Evolutionary conservation across 257 asterid genomes (phyloP), one percentile per base, ranked within the genome.

Genomic region (Solanum infundibuliforme): DNA sequence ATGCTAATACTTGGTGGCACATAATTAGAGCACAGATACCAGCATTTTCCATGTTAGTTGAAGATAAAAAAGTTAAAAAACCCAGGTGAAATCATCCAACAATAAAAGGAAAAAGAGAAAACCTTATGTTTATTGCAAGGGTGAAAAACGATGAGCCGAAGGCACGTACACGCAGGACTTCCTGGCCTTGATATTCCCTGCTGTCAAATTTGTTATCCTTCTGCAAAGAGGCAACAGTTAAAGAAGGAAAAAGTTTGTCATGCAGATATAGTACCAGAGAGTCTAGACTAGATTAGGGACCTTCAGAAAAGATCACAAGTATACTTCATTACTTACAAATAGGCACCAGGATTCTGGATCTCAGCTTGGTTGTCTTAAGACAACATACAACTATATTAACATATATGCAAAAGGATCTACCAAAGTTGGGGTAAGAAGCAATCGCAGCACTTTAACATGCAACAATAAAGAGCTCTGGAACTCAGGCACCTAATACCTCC

Each of bases 101-200:
- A 88, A 94, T 86, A 86, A 82, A 84, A 77, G 86, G 87, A 91
- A 66, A 52, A 86, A 83, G 85, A 46, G 74, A 27, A 43, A 88
- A 96, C 99, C 99, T 96, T 93, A 96, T 93, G 93, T 92, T 95
- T 90, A 97, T 95, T 91, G 98, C 99, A 88, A 97, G 99, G 83
- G 95, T 92, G 94, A 97, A 97, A 92, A 93, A 95, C n/a, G 96
- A 94, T 90, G 98, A 93, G 74, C 99, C 98, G 87, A 94, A 97
- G 91, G 99, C 99, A 90, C 99, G 98, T 83, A 96, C 98, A 72
- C 87, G 88, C 83, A 97, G 92, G 88, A 94, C 96, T 91, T 96
- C 98, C 87, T 91, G 93, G 52, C 93, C 96, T 87, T 94, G 98
- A 86, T 95, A 88, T 88, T 93, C 94, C 90, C 86, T 93, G 85